Evolutionary conservation across 495 filamentous ascomycete species (phyloP).

Genomic region (Pyrenopolyporus hunteri): DNA sequence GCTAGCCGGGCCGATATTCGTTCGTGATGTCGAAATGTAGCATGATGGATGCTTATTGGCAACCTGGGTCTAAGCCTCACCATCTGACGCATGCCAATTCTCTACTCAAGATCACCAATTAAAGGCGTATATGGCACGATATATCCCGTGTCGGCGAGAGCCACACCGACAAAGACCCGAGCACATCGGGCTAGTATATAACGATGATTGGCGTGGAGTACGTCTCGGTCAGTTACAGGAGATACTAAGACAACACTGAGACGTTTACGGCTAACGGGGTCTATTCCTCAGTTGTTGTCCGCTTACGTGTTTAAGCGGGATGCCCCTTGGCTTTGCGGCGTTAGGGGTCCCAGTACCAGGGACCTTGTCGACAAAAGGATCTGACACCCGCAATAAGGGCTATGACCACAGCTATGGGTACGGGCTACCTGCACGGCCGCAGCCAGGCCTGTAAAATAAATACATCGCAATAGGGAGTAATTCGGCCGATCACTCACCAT

Average conservation of each 20-base stretch:
- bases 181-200: not conserved
- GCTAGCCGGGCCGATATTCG: not conserved
- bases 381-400: conserved; percentile 5
- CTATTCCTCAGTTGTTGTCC: conserved; percentile 1
- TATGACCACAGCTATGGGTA: not conserved
- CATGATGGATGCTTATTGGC: conserved; percentile 10
- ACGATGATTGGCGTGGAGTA: conserved; percentile 12
- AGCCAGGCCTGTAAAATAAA: not conserved
- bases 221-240: conserved; percentile 8
- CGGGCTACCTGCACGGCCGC: conserved; percentile 9
- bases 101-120: conserved; percentile 5
- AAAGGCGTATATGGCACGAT: not conserved
- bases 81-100: conserved; percentile 26
- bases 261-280: conserved; percentile 3
- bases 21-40: not conserved
- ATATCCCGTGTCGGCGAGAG: conserved; percentile 8
- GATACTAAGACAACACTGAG: not conserved
- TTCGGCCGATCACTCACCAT: conserved; percentile 19
- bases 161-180: conserved; percentile 34
- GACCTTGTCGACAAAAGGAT: conserved; percentile 24
- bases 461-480: not conserved
- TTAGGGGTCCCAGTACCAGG: conserved; percentile 11
- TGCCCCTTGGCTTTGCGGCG: not conserved
- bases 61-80: conserved; percentile 24
- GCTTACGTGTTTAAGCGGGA: conserved; percentile 25